A percentile compares a stretch with the other conserved stretches of the same genome.
phyloP scores from a whole-genome alignment of 352 stramenopile genomes.

The Halophytophthora polymorphica region DNA sequence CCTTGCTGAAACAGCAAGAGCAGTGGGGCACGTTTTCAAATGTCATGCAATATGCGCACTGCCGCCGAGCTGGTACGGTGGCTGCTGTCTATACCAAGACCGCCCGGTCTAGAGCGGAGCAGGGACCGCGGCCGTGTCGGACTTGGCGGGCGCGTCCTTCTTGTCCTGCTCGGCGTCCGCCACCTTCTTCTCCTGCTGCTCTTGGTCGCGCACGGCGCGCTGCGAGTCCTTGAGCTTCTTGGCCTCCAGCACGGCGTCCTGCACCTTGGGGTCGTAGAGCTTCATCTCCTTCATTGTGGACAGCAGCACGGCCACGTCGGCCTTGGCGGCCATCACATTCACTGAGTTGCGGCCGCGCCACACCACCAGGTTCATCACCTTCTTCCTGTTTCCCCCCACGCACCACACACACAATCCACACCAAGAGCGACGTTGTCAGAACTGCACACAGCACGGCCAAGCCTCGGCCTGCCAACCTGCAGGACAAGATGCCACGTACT shows the following conservation, averaged over 20 bases:
- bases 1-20: too few species aligned
- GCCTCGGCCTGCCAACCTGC: too few species aligned
- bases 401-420: conserved; percentile 9
- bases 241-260: conserved; percentile 36
- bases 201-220: conserved; percentile 32
- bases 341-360: conserved; percentile 86
- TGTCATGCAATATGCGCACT: too few species aligned
- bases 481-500: conserved; percentile 42
- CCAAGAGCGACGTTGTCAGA: conserved; percentile 17
- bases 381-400: too few species aligned
- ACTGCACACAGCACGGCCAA: background rate
- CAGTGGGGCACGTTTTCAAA: too few species aligned
- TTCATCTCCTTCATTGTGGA: conserved; percentile 85
- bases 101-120: too few species aligned
- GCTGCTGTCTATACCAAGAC: too few species aligned
- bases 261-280: conserved; percentile 53
- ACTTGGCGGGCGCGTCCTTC: conserved; percentile 8
- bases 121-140: too few species aligned
- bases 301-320: conserved; percentile 68
- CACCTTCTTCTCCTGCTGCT: conserved; percentile 4
- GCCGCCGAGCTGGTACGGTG: too few species aligned
- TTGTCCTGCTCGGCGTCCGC: conserved; percentile 9
- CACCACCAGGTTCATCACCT: conserved; percentile 81
- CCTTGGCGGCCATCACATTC: conserved; percentile 85
- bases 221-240: conserved; percentile 53